phyloP scores from a whole-genome alignment of 2,329 filamentous ascomycete species.

The Alternaria gaisen region DNA sequence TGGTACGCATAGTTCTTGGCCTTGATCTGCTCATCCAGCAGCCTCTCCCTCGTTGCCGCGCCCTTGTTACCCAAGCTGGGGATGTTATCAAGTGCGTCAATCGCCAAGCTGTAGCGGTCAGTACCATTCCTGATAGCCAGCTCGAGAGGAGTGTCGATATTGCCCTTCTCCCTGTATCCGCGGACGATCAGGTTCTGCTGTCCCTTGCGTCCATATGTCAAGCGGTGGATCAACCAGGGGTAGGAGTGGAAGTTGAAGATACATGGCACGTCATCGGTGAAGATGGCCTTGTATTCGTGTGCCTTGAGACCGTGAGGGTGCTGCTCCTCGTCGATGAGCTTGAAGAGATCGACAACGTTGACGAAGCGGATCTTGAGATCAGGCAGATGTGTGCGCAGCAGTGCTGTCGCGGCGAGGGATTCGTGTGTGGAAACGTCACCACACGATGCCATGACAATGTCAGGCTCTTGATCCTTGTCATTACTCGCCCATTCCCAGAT shows the following conservation, averaged over 20 bases:
- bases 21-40: constrained; percentile 71
- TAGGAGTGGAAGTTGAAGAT: constrained; percentile 89
- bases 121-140: constrained; percentile 80
- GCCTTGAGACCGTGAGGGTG: constrained; percentile 74
- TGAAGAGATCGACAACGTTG: constrained; percentile 83
- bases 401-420: constrained; percentile 75
- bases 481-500: constrained; percentile 83
- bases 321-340: constrained; percentile 73
- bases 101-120: constrained; percentile 79
- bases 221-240: constrained; percentile 79
- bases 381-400: constrained; percentile 75
- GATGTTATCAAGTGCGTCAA: constrained; percentile 77
- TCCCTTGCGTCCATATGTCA: constrained; percentile 78
- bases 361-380: constrained; percentile 79
- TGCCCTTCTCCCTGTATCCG: constrained; percentile 84
- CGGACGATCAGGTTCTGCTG: constrained; percentile 75
- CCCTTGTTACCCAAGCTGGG: constrained; percentile 69
- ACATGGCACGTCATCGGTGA: constrained; percentile 75
- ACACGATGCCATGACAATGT: constrained; percentile 78
- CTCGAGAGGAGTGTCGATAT: constrained; percentile 82
- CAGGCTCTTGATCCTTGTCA: constrained; percentile 72
- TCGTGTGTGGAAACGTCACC: constrained; percentile 80
- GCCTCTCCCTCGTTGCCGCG: constrained; percentile 67
- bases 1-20: constrained; percentile 70
- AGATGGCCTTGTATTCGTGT: constrained; percentile 71